Conservation (phyloP, 345 rosid genomes). For the Citrus cavaleriei region DNA sequence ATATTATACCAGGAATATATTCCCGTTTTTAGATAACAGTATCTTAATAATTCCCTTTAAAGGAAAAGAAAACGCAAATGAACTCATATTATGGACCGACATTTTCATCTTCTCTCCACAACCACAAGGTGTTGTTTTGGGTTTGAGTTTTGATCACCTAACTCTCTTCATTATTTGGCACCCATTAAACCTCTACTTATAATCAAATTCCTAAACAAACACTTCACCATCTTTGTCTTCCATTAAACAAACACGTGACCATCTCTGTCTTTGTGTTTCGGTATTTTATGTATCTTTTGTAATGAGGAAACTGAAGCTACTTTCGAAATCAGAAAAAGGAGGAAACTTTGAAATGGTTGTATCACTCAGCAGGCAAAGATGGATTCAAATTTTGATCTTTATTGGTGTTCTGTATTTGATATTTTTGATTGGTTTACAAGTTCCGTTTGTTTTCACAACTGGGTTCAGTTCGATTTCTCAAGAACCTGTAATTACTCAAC, state of each 20-base stretch:
- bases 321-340: slow-evolving; percentile 33
- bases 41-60: background rate
- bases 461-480: slow-evolving; percentile 42
- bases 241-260: background rate
- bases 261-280: background rate
- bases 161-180: background rate
- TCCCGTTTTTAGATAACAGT: background rate
- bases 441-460: slow-evolving; percentile 72
- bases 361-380: slow-evolving; percentile 57
- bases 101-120: background rate
- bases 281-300: background rate
- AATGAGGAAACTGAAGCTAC: slow-evolving; percentile 60
- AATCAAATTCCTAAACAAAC: background rate
- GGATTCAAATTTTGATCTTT: slow-evolving; percentile 58
- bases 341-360: slow-evolving; percentile 42
- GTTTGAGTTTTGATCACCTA: background rate
- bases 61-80: background rate
- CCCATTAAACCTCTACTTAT: background rate
- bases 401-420: slow-evolving; percentile 50
- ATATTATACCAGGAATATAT: background rate
- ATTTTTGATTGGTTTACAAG: slow-evolving; percentile 61
- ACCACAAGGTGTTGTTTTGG: too few species aligned
- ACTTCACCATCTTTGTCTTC: background rate
- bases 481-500: slow-evolving; percentile 40
- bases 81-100: background rate